phyloP scores from a whole-genome alignment of 495 filamentous ascomycete genomes.

The Platismatia glauca region DNA sequence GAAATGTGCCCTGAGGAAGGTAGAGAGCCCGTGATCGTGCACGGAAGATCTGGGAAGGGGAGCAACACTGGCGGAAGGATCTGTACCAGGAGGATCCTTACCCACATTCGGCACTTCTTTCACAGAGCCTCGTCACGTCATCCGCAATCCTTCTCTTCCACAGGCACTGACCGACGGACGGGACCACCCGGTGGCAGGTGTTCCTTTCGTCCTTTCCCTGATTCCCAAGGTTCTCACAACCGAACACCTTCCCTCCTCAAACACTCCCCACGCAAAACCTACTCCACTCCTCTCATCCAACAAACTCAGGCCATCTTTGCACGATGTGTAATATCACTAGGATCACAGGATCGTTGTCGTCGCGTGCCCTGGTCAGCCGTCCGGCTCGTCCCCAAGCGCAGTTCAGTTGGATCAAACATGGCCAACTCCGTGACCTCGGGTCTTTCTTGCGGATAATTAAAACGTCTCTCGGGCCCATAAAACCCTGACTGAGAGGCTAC shows the following conservation, averaged over 20 bases:
- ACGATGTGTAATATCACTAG: neutral
- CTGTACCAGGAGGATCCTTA: neutral
- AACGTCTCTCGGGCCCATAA: conserved; percentile 1
- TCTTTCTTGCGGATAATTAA: conserved; percentile 12
- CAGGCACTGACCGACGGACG: conserved; percentile 6
- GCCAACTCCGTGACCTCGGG: neutral
- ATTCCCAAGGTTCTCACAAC: neutral
- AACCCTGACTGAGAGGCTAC: neutral
- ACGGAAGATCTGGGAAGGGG: neutral
- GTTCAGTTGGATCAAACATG: neutral
- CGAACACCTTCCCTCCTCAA: neutral
- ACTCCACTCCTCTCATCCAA: conserved; percentile 3
- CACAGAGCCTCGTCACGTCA: neutral
- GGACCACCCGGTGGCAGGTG: conserved; percentile 6
- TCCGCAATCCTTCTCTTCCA: conserved; percentile 6
- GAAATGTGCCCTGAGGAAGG: neutral
- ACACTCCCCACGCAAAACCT: neutral
- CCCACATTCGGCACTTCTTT: neutral
- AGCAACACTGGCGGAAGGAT: neutral
- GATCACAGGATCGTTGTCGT: conserved; percentile 4
- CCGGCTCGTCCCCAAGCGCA: conserved; percentile 10
- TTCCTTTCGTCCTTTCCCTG: neutral
- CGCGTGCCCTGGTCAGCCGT: conserved; percentile 9
- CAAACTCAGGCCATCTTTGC: neutral
- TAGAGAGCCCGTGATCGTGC: neutral